Base-by-base conservation (phyloP, 139 green algal genomes). In the Chlamydomonas incerta region DNA sequence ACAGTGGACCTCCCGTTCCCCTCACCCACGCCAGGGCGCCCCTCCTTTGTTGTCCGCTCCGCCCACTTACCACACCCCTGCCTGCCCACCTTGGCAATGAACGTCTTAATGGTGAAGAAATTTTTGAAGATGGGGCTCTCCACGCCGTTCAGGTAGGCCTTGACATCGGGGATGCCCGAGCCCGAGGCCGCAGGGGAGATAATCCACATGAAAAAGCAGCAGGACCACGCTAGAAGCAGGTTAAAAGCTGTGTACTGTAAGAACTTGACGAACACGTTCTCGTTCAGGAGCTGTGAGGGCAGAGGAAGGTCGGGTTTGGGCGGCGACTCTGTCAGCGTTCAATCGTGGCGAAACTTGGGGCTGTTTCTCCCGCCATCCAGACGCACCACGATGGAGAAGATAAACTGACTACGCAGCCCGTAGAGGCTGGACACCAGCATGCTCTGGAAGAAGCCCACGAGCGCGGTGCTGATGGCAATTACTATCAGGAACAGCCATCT, bases 161-260 rank as follows among this genome's bases (percentile, higher is more conserved):
- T 93, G 17, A 94, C 90, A 66, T 94, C 92, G 20, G 92, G 92
- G 46, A 94, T 94, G 46, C 91, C 91, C 23, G 91, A 94, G 5
- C 91, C 91, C 24, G 88, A 88, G 5, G 88, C 91, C 23, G 91
- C 91, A 47, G 91, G 91, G 0, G 91, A 94, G 57, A 94, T 92
- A 21, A 91, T 55, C 57, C 83, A 90, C 63, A 94, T 79, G 0
- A 90, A 87, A 14, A 92, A 84, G 73, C 80, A 92, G 68, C 80
- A 81, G 5, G 52, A n/a, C 60, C 89, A 92, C 0, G 91, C 91
- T 31, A 94, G 82, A 41, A 82, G 28, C 21, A 91, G 52, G 69
- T 94, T 94, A 85, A 94, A 90, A 24, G 24, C 84, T 2, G 58
- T 80, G 41, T 90, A 93, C 63, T 93, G 73, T 15, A 93, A 83